Conservation (phyloP, 2,329 filamentous ascomycete genomes). For the Pseudogymnoascus sp. region DNA sequence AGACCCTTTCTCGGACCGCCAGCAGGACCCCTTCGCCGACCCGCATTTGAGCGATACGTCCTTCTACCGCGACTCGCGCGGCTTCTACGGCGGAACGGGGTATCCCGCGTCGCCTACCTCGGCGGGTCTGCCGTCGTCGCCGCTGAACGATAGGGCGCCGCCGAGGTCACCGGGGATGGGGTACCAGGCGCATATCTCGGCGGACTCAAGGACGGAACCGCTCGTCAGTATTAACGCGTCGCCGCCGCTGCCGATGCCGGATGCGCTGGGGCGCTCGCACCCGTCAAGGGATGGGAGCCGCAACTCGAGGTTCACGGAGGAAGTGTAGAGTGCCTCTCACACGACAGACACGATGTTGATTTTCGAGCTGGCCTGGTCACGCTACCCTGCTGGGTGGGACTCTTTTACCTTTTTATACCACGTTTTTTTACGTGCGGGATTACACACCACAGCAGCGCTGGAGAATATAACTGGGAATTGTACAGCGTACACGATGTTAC, state of each 20-base stretch:
- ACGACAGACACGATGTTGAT: neutral
- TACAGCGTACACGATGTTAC: neutral
- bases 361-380: neutral
- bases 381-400: neutral
- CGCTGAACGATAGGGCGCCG: constrained; percentile 24
- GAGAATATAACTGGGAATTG: neutral
- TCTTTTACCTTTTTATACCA: neutral
- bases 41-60: constrained; percentile 40
- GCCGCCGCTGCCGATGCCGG: constrained; percentile 37
- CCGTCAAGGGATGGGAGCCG: constrained; percentile 37
- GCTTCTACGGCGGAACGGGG: constrained; percentile 29
- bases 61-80: constrained; percentile 45
- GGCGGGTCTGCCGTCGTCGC: constrained; percentile 1
- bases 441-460: neutral
- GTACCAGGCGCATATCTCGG: constrained; percentile 17
- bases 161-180: constrained; percentile 21
- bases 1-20: constrained; percentile 35
- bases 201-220: constrained; percentile 8
- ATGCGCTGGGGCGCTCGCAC: constrained; percentile 33
- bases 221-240: constrained; percentile 27
- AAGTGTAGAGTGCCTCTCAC: constrained; percentile 26
- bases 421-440: neutral
- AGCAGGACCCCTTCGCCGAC: constrained; percentile 26
- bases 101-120: constrained; percentile 13
- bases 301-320: constrained; percentile 38